A percentile compares a stretch with the other conserved stretches of the same genome.
These are phyloP conservation scores for Paramarasmius palmivorus DNA, from an alignment of 1,284 basidiomycete genomes.

Conservation along the genomic window DNA sequence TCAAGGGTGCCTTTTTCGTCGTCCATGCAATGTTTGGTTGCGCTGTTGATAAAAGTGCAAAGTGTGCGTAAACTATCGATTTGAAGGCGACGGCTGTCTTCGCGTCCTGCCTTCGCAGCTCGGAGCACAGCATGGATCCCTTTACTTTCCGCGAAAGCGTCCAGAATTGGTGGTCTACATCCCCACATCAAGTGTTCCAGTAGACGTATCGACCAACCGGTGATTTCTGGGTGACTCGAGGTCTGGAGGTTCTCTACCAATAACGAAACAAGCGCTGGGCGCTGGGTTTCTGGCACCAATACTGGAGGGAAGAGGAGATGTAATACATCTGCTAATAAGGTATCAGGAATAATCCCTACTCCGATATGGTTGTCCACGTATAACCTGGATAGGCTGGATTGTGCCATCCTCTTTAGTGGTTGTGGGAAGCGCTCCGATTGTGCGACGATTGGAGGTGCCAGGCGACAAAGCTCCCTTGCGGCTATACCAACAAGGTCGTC, in stretches of 20 bases:
- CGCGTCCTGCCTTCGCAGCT: conserved; percentile 30
- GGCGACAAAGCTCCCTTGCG: conserved; percentile 30
- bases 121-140: conserved; percentile 34
- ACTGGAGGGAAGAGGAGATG: conserved; percentile 34
- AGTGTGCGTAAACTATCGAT: conserved; percentile 37
- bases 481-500: conserved; percentile 30
- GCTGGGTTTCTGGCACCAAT: conserved; percentile 22
- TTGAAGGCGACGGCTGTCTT: conserved; percentile 34
- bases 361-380: conserved; percentile 32
- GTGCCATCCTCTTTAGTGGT: conserved; percentile 24
- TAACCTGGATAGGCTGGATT: conserved; percentile 30
- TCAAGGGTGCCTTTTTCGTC: conserved; percentile 10
- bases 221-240: conserved; percentile 29
- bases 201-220: conserved; percentile 32
- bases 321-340: conserved; percentile 32
- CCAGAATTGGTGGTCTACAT: conserved; percentile 24
- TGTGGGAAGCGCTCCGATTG: conserved; percentile 28
- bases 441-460: conserved; percentile 29
- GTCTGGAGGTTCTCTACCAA: conserved; percentile 29
- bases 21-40: conserved; percentile 15
- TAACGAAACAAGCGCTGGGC: conserved; percentile 28
- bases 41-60: conserved; percentile 32
- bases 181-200: conserved; percentile 29
- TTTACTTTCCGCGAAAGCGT: conserved; percentile 31
- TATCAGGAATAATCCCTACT: conserved; percentile 29